A percentile compares a stretch with the other conserved stretches of the same genome.
Evolutionary conservation across 495 filamentous ascomycete species (phyloP).

Genomic region (Aspergillus bertholletiae): DNA sequence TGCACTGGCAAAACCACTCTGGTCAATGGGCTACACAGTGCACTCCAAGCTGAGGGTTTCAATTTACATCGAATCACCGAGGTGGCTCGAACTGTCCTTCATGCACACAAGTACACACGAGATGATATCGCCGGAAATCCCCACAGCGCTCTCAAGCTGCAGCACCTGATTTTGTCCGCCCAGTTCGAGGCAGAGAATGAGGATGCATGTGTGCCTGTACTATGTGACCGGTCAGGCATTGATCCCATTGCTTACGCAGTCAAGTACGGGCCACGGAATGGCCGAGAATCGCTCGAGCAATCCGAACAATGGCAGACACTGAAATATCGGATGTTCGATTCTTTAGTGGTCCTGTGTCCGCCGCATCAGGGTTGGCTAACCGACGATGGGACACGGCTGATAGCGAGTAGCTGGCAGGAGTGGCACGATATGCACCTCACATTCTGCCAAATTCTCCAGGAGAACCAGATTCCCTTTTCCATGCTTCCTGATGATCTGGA

Average conservation of each 20-base stretch:
- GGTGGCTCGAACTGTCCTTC: background rate
- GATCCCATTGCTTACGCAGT: conserved; percentile 3
- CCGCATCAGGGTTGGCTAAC: background rate
- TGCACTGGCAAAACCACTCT: conserved; percentile 5
- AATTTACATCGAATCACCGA: background rate
- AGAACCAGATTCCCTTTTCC: background rate
- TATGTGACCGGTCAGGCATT: background rate
- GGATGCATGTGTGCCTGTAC: background rate
- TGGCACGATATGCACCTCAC: background rate
- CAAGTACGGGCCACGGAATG: background rate
- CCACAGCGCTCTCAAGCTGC: background rate
- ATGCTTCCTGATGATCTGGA: background rate
- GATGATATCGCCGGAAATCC: background rate
- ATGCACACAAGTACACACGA: background rate
- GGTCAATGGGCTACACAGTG: background rate
- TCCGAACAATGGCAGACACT: background rate
- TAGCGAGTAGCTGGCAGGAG: background rate
- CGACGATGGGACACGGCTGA: background rate
- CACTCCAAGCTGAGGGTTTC: background rate
- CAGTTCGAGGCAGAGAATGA: background rate
- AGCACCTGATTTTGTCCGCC: background rate
- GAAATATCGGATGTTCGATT: background rate
- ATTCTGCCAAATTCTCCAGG: background rate
- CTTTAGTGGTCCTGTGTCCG: background rate
- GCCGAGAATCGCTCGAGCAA: background rate